Percentiles rank a stretch among this genome's conserved stretches.
These are phyloP conservation scores for Stachybotrys echinatus DNA, from an alignment of 2,329 filamentous ascomycete species.

Conservation along the genomic window DNA sequence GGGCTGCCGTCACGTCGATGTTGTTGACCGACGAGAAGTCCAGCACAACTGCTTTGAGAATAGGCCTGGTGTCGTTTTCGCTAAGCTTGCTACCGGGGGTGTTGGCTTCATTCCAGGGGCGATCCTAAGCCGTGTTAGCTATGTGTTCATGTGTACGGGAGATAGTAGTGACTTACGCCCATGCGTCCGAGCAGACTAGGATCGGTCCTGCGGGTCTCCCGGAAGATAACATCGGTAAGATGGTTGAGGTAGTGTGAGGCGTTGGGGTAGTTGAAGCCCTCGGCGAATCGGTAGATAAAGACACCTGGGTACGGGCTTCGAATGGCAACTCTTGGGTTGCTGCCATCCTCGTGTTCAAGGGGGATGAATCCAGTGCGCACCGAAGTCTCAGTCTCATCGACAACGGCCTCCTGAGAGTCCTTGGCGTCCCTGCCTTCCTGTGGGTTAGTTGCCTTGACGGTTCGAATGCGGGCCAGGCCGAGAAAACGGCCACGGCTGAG, in stretches of 20 bases:
- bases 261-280: conserved; percentile 54
- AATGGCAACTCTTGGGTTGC: conserved; percentile 41
- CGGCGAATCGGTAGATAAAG: conserved; percentile 49
- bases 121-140: conserved; percentile 28
- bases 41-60: conserved; percentile 49
- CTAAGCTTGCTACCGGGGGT: conserved; percentile 27
- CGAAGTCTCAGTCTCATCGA: conserved; percentile 41
- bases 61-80: conserved; percentile 34
- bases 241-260: conserved; percentile 45
- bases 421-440: conserved; percentile 30
- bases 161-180: conserved; percentile 29
- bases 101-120: conserved; percentile 53
- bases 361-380: conserved; percentile 39
- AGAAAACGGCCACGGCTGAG: conserved; percentile 76
- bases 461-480: conserved; percentile 76
- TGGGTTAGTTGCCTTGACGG: conserved; percentile 71
- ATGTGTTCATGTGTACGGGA: background rate
- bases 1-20: conserved; percentile 50
- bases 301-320: conserved; percentile 46
- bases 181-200: conserved; percentile 37
- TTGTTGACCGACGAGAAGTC: conserved; percentile 52
- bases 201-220: conserved; percentile 39
- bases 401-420: conserved; percentile 15
- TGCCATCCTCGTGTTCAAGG: conserved; percentile 42
- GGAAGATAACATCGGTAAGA: conserved; percentile 39